phyloP scores from a whole-genome alignment of 2,329 filamentous ascomycete genomes.

The Pyrenochaeta sp. region DNA sequence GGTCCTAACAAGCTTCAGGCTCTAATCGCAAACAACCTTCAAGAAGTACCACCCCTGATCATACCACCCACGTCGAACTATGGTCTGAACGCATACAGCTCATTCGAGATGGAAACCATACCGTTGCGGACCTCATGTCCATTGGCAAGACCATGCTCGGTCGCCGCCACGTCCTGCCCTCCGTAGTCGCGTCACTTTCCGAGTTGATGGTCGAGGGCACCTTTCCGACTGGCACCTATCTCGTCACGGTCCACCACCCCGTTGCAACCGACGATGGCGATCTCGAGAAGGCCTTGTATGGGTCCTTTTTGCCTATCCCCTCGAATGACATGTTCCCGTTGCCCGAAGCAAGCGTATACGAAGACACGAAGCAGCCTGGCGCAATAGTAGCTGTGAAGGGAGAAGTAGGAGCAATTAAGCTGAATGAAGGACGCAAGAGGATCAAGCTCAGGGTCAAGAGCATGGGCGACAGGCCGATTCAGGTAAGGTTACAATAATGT shows the following conservation, averaged over 20 bases:
- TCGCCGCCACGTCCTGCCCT: constrained; percentile 86
- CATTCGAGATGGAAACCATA: constrained; percentile 94
- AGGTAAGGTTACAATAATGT: constrained; percentile 62
- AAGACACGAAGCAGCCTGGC: constrained; percentile 75
- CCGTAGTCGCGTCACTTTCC: constrained; percentile 78
- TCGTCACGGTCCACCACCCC: constrained; percentile 93
- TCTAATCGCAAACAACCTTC: constrained; percentile 85
- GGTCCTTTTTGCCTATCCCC: constrained; percentile 87
- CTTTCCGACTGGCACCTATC: constrained; percentile 87
- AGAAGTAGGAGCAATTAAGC: constrained; percentile 66
- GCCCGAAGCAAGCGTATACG: constrained; percentile 71
- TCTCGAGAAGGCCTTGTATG: constrained; percentile 85
- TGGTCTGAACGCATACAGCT: constrained; percentile 61
- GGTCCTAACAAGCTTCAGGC: constrained; percentile 61
- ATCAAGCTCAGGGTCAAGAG: constrained; percentile 81
- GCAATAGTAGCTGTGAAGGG: constrained; percentile 77
- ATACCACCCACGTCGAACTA: constrained; percentile 8
- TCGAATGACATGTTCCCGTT: constrained; percentile 72
- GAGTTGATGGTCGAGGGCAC: constrained; percentile 95
- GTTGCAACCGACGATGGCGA: constrained; percentile 87
- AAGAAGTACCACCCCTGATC: constrained; percentile 67
- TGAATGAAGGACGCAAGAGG: constrained; percentile 79
- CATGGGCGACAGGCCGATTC: constrained; percentile 87
- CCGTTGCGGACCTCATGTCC: constrained; percentile 90
- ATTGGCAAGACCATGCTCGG: constrained; percentile 92